Conservation (phyloP, 2,329 filamentous ascomycete species). For the Exophiala sp. region DNA sequence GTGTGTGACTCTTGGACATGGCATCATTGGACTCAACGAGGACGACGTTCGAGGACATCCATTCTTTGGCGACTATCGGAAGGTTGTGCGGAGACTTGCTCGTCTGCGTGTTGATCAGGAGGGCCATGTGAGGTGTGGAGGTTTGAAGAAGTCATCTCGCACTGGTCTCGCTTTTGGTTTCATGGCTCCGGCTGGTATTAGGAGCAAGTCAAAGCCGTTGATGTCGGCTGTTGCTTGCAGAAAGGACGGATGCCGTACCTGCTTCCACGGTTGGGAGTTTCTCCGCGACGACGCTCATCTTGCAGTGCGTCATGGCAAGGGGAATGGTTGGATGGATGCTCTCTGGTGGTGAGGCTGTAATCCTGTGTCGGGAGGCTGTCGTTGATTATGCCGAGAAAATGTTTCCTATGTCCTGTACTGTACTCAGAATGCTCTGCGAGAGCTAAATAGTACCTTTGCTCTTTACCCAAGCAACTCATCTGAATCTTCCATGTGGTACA, state of each 20-base stretch:
- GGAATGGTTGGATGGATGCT: too few relatives aligned
- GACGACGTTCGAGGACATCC: constrained; percentile 48
- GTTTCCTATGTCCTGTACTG: too few relatives aligned
- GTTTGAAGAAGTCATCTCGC: constrained; percentile 36
- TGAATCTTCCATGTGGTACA: too few relatives aligned
- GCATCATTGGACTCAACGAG: constrained; percentile 36
- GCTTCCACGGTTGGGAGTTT: too few relatives aligned
- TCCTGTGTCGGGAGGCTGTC: too few relatives aligned
- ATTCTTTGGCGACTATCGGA: constrained; percentile 54
- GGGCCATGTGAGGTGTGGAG: constrained; percentile 46
- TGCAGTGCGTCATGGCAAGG: too few relatives aligned
- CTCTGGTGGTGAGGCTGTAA: too few relatives aligned
- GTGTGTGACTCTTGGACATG: constrained; percentile 60
- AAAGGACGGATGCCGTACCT: not conserved
- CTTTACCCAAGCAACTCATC: too few relatives aligned
- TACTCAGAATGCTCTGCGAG: too few relatives aligned
- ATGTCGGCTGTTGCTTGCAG: not conserved
- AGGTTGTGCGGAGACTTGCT: constrained; percentile 42
- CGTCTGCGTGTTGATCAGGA: constrained; percentile 34
- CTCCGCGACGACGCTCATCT: too few relatives aligned
- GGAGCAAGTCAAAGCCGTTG: not conserved
- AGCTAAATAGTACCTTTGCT: too few relatives aligned
- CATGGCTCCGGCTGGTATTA: not conserved
- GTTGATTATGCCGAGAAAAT: too few relatives aligned
- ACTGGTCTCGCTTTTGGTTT: constrained; percentile 36